Percentiles rank a stretch among this genome's conserved stretches.
These are phyloP conservation scores for Paspalum vaginatum DNA, from an alignment of 176 grass and related monocot species.

Conservation along the genomic window DNA sequence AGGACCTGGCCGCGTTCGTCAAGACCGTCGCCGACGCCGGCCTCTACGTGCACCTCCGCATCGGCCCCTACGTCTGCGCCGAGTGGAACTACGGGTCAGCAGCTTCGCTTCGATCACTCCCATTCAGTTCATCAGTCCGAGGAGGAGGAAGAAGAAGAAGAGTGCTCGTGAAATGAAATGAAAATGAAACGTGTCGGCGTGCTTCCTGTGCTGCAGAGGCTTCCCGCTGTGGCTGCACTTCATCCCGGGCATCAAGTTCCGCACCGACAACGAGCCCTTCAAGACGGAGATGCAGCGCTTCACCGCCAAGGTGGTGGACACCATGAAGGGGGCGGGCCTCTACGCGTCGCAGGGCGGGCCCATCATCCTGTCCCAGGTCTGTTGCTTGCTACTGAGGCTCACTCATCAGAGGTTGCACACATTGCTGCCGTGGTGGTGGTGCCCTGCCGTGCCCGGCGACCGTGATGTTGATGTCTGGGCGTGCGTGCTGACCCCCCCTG, in stretches of 20 bases:
- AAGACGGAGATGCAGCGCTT: slow-evolving; percentile 97
- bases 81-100: slow-evolving; percentile 99
- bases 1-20: slow-evolving; percentile 86
- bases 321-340: slow-evolving; percentile 87
- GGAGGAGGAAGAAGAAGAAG: neutral
- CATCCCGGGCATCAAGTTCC: slow-evolving; percentile 93
- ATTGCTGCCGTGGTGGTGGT: no score
- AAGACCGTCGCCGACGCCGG: slow-evolving; percentile 86
- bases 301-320: slow-evolving; percentile 85
- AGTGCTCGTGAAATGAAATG: neutral
- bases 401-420: no score
- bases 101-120: neutral
- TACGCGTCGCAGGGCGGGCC: slow-evolving; percentile 98
- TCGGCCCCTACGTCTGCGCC: slow-evolving; percentile 94
- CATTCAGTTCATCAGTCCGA: no score
- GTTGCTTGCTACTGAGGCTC: neutral
- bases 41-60: slow-evolving; percentile 95
- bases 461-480: no score
- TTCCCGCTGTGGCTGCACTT: slow-evolving; percentile 99
- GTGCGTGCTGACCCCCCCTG: neutral
- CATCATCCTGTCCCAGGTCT: slow-evolving; percentile 80
- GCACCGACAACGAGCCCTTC: slow-evolving; percentile 93
- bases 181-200: neutral
- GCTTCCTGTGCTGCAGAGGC: slow-evolving; percentile 54
- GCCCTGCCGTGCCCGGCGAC: no score